A percentile compares a stretch with the other conserved stretches of the same genome.
Evolutionary conservation across 1,284 basidiomycete species (phyloP).

Genomic region (Rhodotorula glutinis): DNA sequence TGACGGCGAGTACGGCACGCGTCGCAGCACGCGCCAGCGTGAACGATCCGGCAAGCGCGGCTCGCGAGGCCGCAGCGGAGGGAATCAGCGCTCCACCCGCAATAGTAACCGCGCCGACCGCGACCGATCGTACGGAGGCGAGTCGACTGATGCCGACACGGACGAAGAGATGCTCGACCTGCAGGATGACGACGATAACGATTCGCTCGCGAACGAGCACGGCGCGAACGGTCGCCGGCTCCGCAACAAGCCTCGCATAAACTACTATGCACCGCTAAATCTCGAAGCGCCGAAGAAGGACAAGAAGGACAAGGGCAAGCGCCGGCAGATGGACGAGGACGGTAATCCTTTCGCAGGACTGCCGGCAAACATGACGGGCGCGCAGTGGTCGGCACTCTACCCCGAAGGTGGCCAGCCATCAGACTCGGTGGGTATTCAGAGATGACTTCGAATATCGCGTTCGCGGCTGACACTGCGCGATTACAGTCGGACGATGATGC

Average conservation of each 20-base stretch:
- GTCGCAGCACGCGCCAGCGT: background rate
- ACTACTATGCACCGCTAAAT: slow-evolving; percentile 29
- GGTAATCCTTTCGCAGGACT: slow-evolving; percentile 36
- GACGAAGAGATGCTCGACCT: slow-evolving; percentile 31
- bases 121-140: slow-evolving; percentile 20
- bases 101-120: slow-evolving; percentile 1
- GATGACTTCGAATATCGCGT: too few species aligned
- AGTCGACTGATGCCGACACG: slow-evolving; percentile 17
- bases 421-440: slow-evolving; percentile 30
- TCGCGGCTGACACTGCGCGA: background rate
- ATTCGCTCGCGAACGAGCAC: slow-evolving; percentile 35
- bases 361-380: slow-evolving; percentile 36
- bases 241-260: slow-evolving; percentile 46
- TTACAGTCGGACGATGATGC: slow-evolving; percentile 38
- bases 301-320: slow-evolving; percentile 24
- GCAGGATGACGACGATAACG: slow-evolving; percentile 39
- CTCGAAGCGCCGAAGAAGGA: slow-evolving; percentile 25
- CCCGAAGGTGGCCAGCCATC: slow-evolving; percentile 31
- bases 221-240: slow-evolving; percentile 31
- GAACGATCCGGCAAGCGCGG: background rate
- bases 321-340: slow-evolving; percentile 18
- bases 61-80: background rate
- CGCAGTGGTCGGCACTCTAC: slow-evolving; percentile 37
- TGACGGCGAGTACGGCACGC: slow-evolving; percentile 6
- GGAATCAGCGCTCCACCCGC: slow-evolving; percentile 6